Conservation (phyloP, 176 grass and related monocot genomes). For the Musa itinerans region DNA sequence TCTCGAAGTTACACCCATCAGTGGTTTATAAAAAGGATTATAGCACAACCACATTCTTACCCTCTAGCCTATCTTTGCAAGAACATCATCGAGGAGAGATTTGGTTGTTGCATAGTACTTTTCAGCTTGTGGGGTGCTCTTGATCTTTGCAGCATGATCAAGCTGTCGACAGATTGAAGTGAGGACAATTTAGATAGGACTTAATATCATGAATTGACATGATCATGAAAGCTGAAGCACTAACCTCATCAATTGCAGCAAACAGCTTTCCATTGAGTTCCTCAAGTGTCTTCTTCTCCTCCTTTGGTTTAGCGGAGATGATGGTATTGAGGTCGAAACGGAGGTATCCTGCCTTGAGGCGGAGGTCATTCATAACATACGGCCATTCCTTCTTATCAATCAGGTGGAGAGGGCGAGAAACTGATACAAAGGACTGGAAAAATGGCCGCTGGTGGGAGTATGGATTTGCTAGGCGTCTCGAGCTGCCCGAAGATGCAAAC, state of each 20-base stretch:
- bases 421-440: conserved; percentile 59
- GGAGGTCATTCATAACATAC: conserved; percentile 76
- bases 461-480: conserved; percentile 77
- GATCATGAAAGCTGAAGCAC: not conserved
- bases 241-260: conserved; percentile 57
- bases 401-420: conserved; percentile 43
- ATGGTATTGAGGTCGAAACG: conserved; percentile 87
- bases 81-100: conserved; percentile 50
- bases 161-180: conserved; percentile 38
- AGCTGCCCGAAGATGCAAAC: conserved; percentile 71
- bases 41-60: conserved; percentile 21
- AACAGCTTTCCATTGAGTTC: conserved; percentile 66
- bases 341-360: conserved; percentile 56
- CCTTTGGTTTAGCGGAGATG: conserved; percentile 73
- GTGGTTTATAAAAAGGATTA: conserved; percentile 28
- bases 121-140: conserved; percentile 66
- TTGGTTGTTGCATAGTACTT: conserved; percentile 58
- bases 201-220: not conserved
- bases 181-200: not conserved
- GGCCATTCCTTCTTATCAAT: conserved; percentile 98
- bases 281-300: conserved; percentile 81
- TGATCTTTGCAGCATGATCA: conserved; percentile 93
- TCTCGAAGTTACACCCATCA: not conserved
- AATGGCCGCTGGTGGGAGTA: conserved; percentile 77
- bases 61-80: conserved; percentile 70